phyloP scores from a whole-genome alignment of 2,329 filamentous ascomycete genomes.

The Ophiostoma triangulosporum region DNA sequence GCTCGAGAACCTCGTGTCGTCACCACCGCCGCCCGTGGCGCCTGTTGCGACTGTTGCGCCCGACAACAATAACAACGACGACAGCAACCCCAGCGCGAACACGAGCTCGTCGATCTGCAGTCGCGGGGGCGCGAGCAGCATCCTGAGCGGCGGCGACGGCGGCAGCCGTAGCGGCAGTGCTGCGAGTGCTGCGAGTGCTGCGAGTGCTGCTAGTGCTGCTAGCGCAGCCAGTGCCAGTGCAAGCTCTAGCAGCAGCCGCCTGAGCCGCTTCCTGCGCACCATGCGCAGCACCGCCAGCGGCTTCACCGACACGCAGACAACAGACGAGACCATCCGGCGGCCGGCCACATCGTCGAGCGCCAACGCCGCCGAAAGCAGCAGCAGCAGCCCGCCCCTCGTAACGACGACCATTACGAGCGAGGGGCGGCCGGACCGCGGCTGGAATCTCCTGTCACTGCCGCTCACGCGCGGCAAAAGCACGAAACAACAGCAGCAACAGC shows the following conservation, averaged over 20 bases:
- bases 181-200: too few species aligned
- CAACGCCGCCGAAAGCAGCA: not conserved
- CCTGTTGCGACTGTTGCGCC: not conserved
- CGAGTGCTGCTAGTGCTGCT: too few species aligned
- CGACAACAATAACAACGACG: not conserved
- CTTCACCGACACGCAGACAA: not conserved
- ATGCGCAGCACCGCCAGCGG: slow-evolving; percentile 1
- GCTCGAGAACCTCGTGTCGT: not conserved
- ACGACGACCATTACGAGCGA: not conserved
- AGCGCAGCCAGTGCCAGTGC: not conserved
- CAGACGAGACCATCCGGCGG: not conserved
- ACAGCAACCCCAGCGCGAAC: not conserved
- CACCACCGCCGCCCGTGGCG: not conserved
- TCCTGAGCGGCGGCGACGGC: not conserved
- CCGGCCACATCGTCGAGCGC: not conserved
- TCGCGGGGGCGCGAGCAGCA: not conserved
- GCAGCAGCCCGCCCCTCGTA: not conserved
- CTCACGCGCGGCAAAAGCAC: too few species aligned
- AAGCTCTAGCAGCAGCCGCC: not conserved
- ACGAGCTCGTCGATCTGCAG: not conserved
- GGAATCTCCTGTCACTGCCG: not conserved
- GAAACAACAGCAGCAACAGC: not conserved
- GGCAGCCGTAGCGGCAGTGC: not conserved
- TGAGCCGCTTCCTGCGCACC: not conserved
- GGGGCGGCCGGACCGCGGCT: not conserved